Conservation (phyloP, 495 filamentous ascomycete species). For the Sphaerosporella brunnea region DNA sequence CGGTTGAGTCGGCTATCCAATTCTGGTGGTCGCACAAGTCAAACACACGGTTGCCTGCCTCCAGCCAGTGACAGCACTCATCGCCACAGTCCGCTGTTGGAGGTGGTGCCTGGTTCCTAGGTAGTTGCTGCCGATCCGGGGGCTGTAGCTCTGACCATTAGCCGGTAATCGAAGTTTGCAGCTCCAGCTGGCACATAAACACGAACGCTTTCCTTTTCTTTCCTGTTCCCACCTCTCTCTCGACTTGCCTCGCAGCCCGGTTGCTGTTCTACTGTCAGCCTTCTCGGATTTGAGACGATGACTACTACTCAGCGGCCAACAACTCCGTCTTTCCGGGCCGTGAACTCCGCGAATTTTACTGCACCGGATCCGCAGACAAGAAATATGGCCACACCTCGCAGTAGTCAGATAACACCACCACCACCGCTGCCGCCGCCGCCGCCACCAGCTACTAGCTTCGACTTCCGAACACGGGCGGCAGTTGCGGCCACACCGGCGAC, state of each 20-base stretch:
- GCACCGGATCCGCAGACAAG: background rate
- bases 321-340: conserved; percentile 3
- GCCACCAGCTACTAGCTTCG: background rate
- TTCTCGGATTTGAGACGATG: background rate
- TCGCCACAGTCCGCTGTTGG: conserved; percentile 15
- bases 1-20: conserved; percentile 1
- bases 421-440: background rate
- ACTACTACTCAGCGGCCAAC: background rate
- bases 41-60: conserved; percentile 1
- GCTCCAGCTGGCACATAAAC: conserved; percentile 7
- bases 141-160: background rate
- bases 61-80: conserved; percentile 6
- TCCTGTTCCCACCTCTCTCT: background rate
- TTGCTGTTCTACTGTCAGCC: too few species aligned
- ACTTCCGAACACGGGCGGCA: background rate
- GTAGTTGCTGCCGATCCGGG: conserved; percentile 9
- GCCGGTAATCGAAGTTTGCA: conserved; percentile 1
- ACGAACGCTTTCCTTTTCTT: background rate
- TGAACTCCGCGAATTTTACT: conserved; percentile 1
- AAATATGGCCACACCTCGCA: conserved; percentile 6
- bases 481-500: background rate
- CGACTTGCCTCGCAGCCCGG: too few species aligned
- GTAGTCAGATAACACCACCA: background rate
- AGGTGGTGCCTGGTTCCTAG: conserved; percentile 10
- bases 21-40: conserved; percentile 5